Percentiles rank a stretch among this genome's conserved stretches.
Evolutionary conservation across 2,329 filamentous ascomycete species (phyloP).

Genomic region (Coniosporium tulheliwenetii): DNA sequence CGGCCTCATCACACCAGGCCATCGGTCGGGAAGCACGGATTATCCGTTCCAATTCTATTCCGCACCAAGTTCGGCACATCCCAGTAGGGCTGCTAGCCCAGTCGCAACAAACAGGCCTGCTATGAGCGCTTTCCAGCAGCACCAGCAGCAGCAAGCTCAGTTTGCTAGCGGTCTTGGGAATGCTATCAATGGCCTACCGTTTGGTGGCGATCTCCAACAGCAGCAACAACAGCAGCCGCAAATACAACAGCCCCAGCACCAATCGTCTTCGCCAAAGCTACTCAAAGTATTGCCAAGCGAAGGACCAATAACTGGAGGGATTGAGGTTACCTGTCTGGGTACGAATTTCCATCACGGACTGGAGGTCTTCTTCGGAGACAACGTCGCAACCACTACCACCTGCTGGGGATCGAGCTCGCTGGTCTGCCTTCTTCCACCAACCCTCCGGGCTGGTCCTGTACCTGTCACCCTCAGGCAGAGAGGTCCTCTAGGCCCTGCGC

Average conservation of each 20-base stretch:
- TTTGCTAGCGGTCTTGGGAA: slow-evolving; percentile 33
- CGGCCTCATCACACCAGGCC: slow-evolving; percentile 38
- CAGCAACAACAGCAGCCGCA: slow-evolving; percentile 1
- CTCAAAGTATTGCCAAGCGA: slow-evolving; percentile 73
- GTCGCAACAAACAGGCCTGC: slow-evolving; percentile 17
- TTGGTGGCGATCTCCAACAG: slow-evolving; percentile 11
- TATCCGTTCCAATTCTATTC: slow-evolving; percentile 52
- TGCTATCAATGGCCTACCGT: slow-evolving; percentile 35
- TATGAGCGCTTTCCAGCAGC: slow-evolving; percentile 6
- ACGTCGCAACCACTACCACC: slow-evolving; percentile 53
- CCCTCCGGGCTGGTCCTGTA: slow-evolving; percentile 50
- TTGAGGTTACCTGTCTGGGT: slow-evolving; percentile 74
- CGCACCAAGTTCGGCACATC: slow-evolving; percentile 54
- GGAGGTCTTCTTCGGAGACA: slow-evolving; percentile 72
- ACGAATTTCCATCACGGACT: slow-evolving; percentile 65
- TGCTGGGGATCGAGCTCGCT: slow-evolving; percentile 71
- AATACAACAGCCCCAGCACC: slow-evolving; percentile 5
- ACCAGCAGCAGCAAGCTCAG: slow-evolving; percentile 16
- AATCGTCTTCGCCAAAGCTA: slow-evolving; percentile 47
- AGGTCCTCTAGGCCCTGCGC: slow-evolving; percentile 27
- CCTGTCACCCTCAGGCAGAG: slow-evolving; percentile 52
- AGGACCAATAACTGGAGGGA: slow-evolving; percentile 68
- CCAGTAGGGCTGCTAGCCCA: slow-evolving; percentile 67
- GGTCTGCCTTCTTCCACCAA: slow-evolving; percentile 63
- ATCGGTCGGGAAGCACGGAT: slow-evolving; percentile 49